Evolutionary conservation across 768 basidiomycete genomes (phyloP).

Genomic region (Coprinopsis sp.): DNA sequence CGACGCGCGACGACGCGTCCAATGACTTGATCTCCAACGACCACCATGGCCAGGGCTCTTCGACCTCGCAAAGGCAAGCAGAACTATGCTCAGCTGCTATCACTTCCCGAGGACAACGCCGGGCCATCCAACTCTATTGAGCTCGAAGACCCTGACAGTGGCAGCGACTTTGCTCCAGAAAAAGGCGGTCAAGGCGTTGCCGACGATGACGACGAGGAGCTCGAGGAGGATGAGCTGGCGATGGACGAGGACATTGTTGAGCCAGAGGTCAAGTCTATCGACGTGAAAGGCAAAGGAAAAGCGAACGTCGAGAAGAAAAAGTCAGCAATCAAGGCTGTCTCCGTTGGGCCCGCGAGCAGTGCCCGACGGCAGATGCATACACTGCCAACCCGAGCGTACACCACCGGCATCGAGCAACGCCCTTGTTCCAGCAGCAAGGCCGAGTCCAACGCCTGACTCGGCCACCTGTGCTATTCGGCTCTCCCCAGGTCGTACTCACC

Average conservation of each 20-base stretch:
- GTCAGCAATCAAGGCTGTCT: constrained; percentile 8
- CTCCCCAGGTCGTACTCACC: constrained; percentile 39
- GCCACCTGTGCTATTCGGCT: constrained; percentile 46
- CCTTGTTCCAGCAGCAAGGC: constrained; percentile 47
- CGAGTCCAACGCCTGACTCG: constrained; percentile 57
- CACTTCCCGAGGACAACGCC: constrained; percentile 29
- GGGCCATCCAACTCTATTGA: constrained; percentile 37
- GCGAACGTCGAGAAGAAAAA: constrained; percentile 11
- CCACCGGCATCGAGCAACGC: constrained; percentile 68
- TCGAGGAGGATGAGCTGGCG: too few relatives aligned
- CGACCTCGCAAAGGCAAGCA: constrained; percentile 50
- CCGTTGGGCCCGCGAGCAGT: constrained; percentile 15
- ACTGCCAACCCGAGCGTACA: constrained; percentile 64
- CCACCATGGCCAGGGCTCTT: constrained; percentile 49
- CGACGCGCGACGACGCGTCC: neutral
- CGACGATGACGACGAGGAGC: constrained; percentile 23
- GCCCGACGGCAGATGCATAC: constrained; percentile 50
- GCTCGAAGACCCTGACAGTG: constrained; percentile 38
- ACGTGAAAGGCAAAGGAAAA: constrained; percentile 25
- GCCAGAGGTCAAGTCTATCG: too few relatives aligned
- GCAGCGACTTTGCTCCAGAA: constrained; percentile 56
- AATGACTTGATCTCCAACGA: neutral
- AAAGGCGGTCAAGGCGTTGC: constrained; percentile 20
- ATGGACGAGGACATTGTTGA: too few relatives aligned
- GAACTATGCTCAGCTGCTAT: constrained; percentile 44